Conservation (phyloP, 768 basidiomycete genomes). For the Boletus sp. region DNA sequence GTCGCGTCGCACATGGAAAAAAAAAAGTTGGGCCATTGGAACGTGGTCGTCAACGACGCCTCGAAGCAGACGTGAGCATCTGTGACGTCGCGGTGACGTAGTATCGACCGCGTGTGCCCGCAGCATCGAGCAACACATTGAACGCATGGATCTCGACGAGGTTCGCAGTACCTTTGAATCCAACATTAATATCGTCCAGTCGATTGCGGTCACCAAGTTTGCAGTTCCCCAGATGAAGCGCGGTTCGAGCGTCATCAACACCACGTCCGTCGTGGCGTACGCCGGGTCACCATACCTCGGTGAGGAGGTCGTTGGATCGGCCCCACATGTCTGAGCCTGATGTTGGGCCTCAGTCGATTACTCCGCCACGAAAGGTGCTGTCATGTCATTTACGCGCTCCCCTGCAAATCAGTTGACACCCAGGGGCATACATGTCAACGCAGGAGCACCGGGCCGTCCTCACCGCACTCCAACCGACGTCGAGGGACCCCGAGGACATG, state of each 20-base stretch:
- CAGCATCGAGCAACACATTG: constrained; percentile 44
- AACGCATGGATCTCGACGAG: constrained; percentile 49
- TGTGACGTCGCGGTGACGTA: not conserved
- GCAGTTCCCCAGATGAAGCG: constrained; percentile 59
- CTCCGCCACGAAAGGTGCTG: constrained; percentile 60
- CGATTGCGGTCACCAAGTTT: constrained; percentile 56
- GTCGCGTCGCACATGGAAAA: constrained; percentile 45
- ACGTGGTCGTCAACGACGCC: constrained; percentile 61
- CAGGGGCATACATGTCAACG: constrained; percentile 58
- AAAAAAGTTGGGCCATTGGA: constrained; percentile 40
- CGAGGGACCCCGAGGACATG: constrained; percentile 53
- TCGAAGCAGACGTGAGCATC: constrained; percentile 39
- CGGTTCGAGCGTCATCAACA: constrained; percentile 59
- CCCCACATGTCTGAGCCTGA: constrained; percentile 10
- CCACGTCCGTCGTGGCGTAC: constrained; percentile 54
- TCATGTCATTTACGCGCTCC: constrained; percentile 54
- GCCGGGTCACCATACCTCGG: constrained; percentile 30
- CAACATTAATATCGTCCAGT: constrained; percentile 60
- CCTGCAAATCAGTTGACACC: constrained; percentile 51
- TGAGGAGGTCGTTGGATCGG: constrained; percentile 5
- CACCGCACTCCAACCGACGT: constrained; percentile 58
- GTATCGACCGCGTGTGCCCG: constrained; percentile 1
- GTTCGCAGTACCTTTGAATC: constrained; percentile 54
- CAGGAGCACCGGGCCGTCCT: constrained; percentile 53
- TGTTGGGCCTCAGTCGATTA: constrained; percentile 41